Conservation (phyloP, 108 stramenopile species). For the Cyclostephanos tholiformis region DNA sequence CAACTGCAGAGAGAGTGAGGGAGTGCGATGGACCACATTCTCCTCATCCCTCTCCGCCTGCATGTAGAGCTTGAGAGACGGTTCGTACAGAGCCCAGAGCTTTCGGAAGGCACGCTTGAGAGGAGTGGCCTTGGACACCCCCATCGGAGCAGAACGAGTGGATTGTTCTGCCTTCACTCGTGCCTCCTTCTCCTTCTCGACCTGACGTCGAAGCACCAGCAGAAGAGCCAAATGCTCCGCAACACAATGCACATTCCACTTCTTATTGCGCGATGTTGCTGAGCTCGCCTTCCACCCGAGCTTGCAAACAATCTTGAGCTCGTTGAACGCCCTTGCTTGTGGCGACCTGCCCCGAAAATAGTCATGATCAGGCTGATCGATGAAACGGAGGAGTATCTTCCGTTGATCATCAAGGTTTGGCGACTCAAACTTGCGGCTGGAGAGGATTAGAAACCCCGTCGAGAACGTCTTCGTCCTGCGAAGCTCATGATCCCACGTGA, state of each 20-base stretch:
- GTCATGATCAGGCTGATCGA: neutral
- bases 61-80: neutral
- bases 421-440: neutral
- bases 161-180: neutral
- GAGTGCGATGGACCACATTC: neutral
- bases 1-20: neutral
- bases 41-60: neutral
- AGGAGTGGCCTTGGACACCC: neutral
- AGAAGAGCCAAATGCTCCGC: neutral
- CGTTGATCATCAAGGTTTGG: neutral
- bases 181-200: neutral
- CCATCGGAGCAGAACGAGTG: neutral
- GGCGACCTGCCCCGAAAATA: neutral
- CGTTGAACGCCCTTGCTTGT: neutral
- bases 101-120: constrained; percentile 1
- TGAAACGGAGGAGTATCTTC: neutral
- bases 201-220: constrained; percentile 1
- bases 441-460: neutral
- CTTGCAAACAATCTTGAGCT: neutral
- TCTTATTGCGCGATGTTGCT: neutral
- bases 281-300: neutral
- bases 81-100: neutral
- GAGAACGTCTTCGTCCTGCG: no score
- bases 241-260: neutral
- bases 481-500: no score